These are phyloP conservation scores for Dentipellis sp. DNA, from an alignment of 768 basidiomycete species.

Conservation along the genomic window DNA sequence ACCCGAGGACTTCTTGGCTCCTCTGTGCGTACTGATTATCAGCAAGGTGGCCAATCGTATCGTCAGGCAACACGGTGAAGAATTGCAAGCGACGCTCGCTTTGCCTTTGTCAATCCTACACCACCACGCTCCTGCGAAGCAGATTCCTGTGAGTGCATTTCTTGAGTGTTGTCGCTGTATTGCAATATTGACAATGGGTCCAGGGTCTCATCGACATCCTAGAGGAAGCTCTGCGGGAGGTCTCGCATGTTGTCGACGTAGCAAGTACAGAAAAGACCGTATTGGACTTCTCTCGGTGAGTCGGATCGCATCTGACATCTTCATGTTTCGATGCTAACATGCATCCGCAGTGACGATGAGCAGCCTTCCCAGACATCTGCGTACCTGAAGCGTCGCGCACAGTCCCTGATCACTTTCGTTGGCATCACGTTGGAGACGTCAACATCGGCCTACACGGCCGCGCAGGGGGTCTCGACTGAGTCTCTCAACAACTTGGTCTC, in stretches of 20 bases:
- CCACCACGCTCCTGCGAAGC: constrained; percentile 36
- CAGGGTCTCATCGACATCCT: constrained; percentile 60
- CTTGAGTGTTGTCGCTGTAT: background rate
- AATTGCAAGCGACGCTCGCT: constrained; percentile 47
- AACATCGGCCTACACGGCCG: constrained; percentile 16
- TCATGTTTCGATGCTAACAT: background rate
- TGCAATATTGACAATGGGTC: constrained; percentile 1
- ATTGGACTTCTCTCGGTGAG: constrained; percentile 50
- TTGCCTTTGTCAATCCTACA: constrained; percentile 63
- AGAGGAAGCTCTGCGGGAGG: constrained; percentile 54
- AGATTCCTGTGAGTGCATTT: constrained; percentile 38
- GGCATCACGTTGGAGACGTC: constrained; percentile 37
- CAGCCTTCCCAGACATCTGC: constrained; percentile 35
- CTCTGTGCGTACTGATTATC: constrained; percentile 76
- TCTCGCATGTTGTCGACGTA: constrained; percentile 31
- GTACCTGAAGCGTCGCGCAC: constrained; percentile 48
- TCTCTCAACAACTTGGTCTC: constrained; percentile 36
- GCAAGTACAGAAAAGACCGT: constrained; percentile 34
- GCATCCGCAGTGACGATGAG: constrained; percentile 45
- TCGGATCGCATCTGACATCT: background rate
- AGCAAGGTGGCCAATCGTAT: constrained; percentile 69
- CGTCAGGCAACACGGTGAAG: constrained; percentile 50
- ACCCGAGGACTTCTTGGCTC: constrained; percentile 68
- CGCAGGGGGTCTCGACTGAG: constrained; percentile 10
- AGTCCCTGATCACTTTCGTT: constrained; percentile 59